Percentiles rank a stretch among this genome's conserved stretches.
Conservation (phyloP, 2,329 filamentous ascomycete genomes). For the Aspergillus sp. region DNA sequence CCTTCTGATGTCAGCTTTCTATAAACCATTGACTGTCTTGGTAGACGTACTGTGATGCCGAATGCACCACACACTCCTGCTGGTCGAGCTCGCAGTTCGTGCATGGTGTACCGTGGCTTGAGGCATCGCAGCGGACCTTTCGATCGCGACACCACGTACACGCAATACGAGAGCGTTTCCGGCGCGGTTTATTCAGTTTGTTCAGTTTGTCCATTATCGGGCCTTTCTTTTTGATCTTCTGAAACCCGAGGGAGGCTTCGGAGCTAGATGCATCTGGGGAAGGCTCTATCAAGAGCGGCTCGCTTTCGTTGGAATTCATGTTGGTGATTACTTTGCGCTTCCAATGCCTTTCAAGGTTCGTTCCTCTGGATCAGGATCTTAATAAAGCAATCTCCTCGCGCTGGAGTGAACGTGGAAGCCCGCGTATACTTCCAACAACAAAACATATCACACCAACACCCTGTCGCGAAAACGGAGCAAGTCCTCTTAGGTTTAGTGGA, state of each 20-base stretch:
- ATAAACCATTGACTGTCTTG: too few species aligned
- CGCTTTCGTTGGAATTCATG: neutral
- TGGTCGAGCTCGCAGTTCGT: slow-evolving; percentile 9
- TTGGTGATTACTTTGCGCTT: neutral
- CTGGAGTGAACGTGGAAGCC: too few species aligned
- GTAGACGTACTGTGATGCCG: neutral
- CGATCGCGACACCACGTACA: slow-evolving; percentile 9
- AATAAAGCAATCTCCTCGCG: neutral
- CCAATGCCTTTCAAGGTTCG: neutral
- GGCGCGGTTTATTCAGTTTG: neutral
- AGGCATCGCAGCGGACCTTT: slow-evolving; percentile 10
- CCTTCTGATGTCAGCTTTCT: neutral
- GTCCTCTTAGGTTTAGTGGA: neutral
- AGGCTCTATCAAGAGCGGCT: neutral
- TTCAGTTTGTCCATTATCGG: neutral
- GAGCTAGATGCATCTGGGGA: neutral
- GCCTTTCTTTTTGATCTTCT: neutral
- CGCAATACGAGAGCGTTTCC: slow-evolving; percentile 3
- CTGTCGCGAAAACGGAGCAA: neutral
- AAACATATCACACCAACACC: neutral
- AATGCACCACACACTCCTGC: slow-evolving; percentile 6
- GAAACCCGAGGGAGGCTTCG: neutral
- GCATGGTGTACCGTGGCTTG: slow-evolving; percentile 4
- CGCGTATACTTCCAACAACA: neutral
- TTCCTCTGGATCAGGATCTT: neutral